These are phyloP conservation scores for Leucosporidium creatinivorum DNA, from an alignment of 768 basidiomycete genomes.

Conservation along the genomic window DNA sequence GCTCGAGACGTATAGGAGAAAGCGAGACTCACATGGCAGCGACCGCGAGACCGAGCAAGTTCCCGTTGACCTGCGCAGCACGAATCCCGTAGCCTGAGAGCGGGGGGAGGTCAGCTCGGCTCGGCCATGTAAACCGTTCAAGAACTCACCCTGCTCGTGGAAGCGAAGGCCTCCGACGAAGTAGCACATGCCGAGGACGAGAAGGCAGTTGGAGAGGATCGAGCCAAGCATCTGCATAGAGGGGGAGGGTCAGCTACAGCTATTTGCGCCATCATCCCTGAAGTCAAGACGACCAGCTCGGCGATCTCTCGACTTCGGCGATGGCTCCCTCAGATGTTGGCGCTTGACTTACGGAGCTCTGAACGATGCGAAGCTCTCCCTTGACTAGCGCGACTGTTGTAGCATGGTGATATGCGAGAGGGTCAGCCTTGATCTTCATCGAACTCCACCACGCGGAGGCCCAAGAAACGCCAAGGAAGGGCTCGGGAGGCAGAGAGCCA, in stretches of 20 bases:
- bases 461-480: not conserved
- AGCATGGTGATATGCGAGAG: not conserved
- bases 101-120: too few relatives aligned
- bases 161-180: constrained; percentile 26
- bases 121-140: too few relatives aligned
- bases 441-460: not conserved
- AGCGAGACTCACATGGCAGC: constrained; percentile 7
- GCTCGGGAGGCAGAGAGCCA: not conserved
- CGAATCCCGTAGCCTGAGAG: constrained; percentile 33
- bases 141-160: constrained; percentile 37
- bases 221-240: constrained; percentile 66
- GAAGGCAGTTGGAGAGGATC: constrained; percentile 68
- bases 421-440: not conserved
- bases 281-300: too few relatives aligned
- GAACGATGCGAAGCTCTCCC: constrained; percentile 67
- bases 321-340: too few relatives aligned
- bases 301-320: too few relatives aligned
- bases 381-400: constrained; percentile 58
- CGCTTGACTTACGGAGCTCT: constrained; percentile 37
- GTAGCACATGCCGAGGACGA: constrained; percentile 50
- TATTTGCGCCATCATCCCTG: too few relatives aligned
- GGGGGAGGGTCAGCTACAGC: too few relatives aligned
- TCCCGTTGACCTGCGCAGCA: constrained; percentile 36
- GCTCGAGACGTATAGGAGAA: not conserved
- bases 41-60: constrained; percentile 33